Evolutionary conservation across 1,284 basidiomycete genomes (phyloP).

Genomic region (Marasmius oreades): DNA sequence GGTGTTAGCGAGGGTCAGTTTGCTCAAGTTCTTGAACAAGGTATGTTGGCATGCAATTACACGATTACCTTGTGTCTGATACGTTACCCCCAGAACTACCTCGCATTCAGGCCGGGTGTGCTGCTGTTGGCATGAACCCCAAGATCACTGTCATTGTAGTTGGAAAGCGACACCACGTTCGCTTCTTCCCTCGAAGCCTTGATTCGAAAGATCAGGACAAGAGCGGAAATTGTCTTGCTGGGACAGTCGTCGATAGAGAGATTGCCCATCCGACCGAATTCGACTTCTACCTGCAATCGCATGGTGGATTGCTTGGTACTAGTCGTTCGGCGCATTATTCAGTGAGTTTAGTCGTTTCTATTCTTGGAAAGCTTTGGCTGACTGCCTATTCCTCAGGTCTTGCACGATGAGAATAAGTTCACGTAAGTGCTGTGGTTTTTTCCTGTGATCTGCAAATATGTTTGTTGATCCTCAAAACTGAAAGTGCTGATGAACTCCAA

Average conservation of each 20-base stretch:
- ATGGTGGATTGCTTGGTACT: constrained; percentile 67
- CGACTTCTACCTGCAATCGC: constrained; percentile 75
- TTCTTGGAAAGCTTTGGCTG: background rate
- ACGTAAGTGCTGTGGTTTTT: background rate
- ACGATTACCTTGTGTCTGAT: constrained; percentile 31
- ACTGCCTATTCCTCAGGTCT: background rate
- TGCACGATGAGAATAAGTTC: background rate
- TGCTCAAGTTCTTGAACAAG: constrained; percentile 58
- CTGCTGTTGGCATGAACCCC: constrained; percentile 49
- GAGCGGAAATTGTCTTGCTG: constrained; percentile 72
- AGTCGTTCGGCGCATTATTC: constrained; percentile 68
- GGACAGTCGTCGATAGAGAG: constrained; percentile 73
- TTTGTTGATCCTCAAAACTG: constrained; percentile 27
- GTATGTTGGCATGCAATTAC: constrained; percentile 43
- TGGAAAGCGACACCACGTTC: constrained; percentile 74
- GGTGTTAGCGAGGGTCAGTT: constrained; percentile 83
- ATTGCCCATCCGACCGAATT: constrained; percentile 73
- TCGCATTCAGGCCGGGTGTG: constrained; percentile 48
- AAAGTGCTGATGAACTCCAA: constrained; percentile 64
- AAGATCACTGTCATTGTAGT: constrained; percentile 75
- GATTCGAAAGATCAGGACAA: constrained; percentile 47
- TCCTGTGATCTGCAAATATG: constrained; percentile 17
- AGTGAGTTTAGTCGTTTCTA: constrained; percentile 18
- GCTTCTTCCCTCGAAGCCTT: constrained; percentile 28
- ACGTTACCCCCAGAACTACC: background rate